Evolutionary conservation across 2,329 filamentous ascomycete species (phyloP).

Genomic region (Dothistroma septosporum): DNA sequence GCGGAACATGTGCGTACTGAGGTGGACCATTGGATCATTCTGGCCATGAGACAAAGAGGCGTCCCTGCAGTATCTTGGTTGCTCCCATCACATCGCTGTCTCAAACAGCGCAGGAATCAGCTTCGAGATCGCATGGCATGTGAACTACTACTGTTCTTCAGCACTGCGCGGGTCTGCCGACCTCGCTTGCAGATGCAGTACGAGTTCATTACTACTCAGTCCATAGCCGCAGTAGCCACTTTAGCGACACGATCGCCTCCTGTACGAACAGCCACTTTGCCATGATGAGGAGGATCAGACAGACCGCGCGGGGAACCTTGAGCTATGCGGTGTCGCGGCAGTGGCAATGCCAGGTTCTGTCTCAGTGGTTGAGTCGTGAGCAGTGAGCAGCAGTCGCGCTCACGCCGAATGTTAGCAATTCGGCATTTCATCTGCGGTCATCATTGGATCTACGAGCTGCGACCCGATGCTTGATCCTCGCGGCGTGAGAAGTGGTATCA

Average conservation of each 20-base stretch:
- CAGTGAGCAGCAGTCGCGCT: neutral
- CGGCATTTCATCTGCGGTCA: neutral
- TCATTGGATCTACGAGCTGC: neutral
- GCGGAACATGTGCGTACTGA: neutral
- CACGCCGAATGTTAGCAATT: neutral
- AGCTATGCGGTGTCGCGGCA: neutral
- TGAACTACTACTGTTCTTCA: neutral
- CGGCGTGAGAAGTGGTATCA: neutral
- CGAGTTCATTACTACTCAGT: neutral
- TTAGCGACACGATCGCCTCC: neutral
- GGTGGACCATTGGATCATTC: neutral
- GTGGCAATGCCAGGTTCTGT: neutral
- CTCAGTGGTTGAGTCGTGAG: neutral
- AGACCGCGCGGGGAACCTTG: constrained; percentile 7
- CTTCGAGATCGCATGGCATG: neutral
- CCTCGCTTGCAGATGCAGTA: neutral
- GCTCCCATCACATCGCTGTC: neutral
- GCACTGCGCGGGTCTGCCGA: neutral
- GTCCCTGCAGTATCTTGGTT: neutral
- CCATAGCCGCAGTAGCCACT: neutral
- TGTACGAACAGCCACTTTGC: neutral
- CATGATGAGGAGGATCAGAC: neutral
- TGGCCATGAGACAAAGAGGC: neutral
- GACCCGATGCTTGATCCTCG: neutral
- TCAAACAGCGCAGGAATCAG: neutral